phyloP scores from a whole-genome alignment of 129 eudicot genomes.

The Ambrosia artemisiifolia region DNA sequence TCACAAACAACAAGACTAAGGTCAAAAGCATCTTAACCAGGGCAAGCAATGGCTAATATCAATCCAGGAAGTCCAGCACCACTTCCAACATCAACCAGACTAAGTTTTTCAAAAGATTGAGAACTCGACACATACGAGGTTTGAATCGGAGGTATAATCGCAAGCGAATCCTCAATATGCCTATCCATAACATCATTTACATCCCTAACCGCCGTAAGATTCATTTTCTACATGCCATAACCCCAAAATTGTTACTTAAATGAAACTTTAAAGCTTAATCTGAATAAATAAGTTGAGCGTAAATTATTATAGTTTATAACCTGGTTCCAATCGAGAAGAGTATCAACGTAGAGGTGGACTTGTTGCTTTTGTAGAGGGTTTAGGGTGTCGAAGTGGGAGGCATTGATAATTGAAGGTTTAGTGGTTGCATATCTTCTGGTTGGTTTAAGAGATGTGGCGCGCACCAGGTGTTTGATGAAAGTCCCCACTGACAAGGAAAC shows the following conservation, averaged over 20 bases:
- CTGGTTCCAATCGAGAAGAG: conserved; percentile 93
- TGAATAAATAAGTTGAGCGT: not conserved
- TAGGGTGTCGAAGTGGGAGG: conserved; percentile 60
- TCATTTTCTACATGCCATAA: conserved; percentile 65
- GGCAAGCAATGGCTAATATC: conserved; percentile 86
- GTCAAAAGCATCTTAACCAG: conserved; percentile 41
- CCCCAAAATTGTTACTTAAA: not conserved
- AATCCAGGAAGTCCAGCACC: conserved; percentile 97
- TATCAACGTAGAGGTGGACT: conserved; percentile 53
- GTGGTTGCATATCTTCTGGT: conserved; percentile 20
- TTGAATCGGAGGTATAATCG: conserved; percentile 60
- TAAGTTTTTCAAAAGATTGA: conserved; percentile 41
- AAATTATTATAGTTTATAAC: conserved; percentile 25
- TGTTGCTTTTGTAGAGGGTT: conserved; percentile 60
- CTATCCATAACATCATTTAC: conserved; percentile 79
- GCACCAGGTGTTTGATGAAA: conserved; percentile 67
- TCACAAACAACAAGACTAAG: not conserved
- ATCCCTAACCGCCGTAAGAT: conserved; percentile 84
- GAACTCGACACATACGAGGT: conserved; percentile 48
- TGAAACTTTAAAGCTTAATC: not conserved
- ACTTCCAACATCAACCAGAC: conserved; percentile 83
- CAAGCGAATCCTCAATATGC: conserved; percentile 83
- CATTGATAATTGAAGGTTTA: conserved; percentile 24
- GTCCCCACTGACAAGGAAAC: conserved; percentile 38
- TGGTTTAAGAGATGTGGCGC: conserved; percentile 35